These are phyloP conservation scores for Kodamaea plutei DNA, from an alignment of 1,139 yeast species.

Conservation along the genomic window DNA sequence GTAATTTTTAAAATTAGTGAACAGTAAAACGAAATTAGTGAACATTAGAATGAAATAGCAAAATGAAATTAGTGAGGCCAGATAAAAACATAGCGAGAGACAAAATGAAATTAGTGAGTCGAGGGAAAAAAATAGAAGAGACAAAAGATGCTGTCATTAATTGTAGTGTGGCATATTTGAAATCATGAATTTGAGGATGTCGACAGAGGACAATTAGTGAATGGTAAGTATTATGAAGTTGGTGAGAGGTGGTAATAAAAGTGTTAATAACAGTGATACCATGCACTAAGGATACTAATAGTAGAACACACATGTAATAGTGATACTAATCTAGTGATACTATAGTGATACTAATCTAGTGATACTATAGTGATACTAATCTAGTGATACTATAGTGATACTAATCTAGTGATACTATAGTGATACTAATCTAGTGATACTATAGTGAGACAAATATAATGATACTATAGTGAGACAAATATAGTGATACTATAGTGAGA, in stretches of 20 bases:
- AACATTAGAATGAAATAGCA: neutral
- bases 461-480: neutral
- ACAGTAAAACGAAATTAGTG: too few relatives aligned
- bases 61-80: neutral
- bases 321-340: too few relatives aligned
- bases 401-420: neutral
- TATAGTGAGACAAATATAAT: too few relatives aligned
- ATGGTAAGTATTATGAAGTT: neutral
- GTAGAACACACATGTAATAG: too few relatives aligned
- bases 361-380: neutral
- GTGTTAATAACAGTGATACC: too few relatives aligned
- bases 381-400: neutral
- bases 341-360: too few relatives aligned
- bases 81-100: neutral
- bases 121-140: too few relatives aligned
- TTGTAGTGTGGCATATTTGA: too few relatives aligned
- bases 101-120: neutral
- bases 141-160: too few relatives aligned
- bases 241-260: neutral
- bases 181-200: too few relatives aligned
- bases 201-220: neutral
- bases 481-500: neutral
- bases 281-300: too few relatives aligned
- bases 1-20: too few relatives aligned
- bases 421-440: neutral